Evolutionary conservation across 2,329 filamentous ascomycete species (phyloP), one percentile per base, ranked within the genome.

Genomic region (Colletotrichum lini): DNA sequence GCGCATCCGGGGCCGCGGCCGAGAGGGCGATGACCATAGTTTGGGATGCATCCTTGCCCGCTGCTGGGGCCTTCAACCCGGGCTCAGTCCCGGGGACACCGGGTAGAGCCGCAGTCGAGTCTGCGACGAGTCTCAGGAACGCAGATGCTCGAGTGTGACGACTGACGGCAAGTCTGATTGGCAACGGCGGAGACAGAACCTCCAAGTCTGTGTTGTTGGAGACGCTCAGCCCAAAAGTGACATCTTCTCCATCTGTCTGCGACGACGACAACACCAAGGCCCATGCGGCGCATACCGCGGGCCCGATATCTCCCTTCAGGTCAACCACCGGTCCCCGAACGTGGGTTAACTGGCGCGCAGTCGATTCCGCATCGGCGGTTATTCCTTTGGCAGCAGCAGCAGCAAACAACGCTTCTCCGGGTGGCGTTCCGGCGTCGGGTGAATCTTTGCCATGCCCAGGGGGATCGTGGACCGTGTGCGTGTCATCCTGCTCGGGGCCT

Each of bases 241-340:
- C 40, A 8, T 53, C 6, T 9, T 61, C 21, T 2, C 40, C 35
- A 12, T n/a, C 47, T 15, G 16, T 15, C 35, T 21, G 12, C 0
- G 67, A 54, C 1, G 67, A 35, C 30, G 30, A 70, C 3, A 70
- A 30, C 10, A 47, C 16, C 40, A 70, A 35, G 18, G 67, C 63
- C 67, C 67, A 70, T 10, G 62, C 67, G 12, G 54, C 56, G 53
- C 47, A 70, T 4, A 67, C 16, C 4, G 38, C 4, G 3, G 53
- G 13, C 40, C 54, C 16, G 5, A 8, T n/a, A 9, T 40, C 42
- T 21, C n/a, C 30, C 2, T 9, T 9, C 5, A 47, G 16, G 1
- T 70, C 53, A 5, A 45, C 66, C 7, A 21, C 50, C 13, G 62
- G 62, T 8, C 67, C 67, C 7, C 35, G 44, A 47, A 68, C 10